Evolutionary conservation across 495 filamentous ascomycete species (phyloP).

Genomic region (Penicillium longicatenatum): DNA sequence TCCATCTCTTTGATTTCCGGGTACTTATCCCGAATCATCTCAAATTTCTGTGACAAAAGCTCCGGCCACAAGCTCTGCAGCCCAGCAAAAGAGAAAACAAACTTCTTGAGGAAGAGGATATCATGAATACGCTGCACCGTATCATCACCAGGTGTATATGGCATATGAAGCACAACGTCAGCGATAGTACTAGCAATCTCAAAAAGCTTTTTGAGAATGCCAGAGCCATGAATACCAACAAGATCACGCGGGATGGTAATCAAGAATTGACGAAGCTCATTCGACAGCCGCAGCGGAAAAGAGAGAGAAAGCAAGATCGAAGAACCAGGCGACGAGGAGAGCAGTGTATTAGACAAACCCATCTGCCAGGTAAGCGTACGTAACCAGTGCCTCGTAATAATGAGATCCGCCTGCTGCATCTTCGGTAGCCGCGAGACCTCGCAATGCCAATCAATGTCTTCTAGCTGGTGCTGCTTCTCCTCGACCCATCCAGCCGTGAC

Average conservation of each 20-base stretch:
- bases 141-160: conserved; percentile 26
- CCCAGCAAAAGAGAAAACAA: conserved; percentile 31
- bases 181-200: conserved; percentile 58
- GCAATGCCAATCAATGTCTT: conserved; percentile 28
- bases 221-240: conserved; percentile 57
- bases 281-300: conserved; percentile 54
- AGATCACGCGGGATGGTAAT: conserved; percentile 43
- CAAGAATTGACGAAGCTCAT: conserved; percentile 49
- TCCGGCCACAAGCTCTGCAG: conserved; percentile 24
- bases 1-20: conserved; percentile 18
- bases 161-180: conserved; percentile 48
- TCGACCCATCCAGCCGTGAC: conserved; percentile 32
- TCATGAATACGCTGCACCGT: conserved; percentile 32
- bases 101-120: conserved; percentile 32
- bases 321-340: conserved; percentile 37
- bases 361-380: conserved; percentile 55
- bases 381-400: conserved; percentile 58
- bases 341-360: conserved; percentile 51
- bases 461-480: conserved; percentile 29
- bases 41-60: conserved; percentile 30
- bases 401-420: conserved; percentile 54
- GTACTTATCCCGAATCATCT: conserved; percentile 24
- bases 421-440: conserved; percentile 36
- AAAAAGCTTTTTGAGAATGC: conserved; percentile 59
- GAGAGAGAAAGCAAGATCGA: conserved; percentile 49